These are phyloP conservation scores for Hericium erinaceus DNA, from an alignment of 768 basidiomycete genomes.

Conservation along the genomic window DNA sequence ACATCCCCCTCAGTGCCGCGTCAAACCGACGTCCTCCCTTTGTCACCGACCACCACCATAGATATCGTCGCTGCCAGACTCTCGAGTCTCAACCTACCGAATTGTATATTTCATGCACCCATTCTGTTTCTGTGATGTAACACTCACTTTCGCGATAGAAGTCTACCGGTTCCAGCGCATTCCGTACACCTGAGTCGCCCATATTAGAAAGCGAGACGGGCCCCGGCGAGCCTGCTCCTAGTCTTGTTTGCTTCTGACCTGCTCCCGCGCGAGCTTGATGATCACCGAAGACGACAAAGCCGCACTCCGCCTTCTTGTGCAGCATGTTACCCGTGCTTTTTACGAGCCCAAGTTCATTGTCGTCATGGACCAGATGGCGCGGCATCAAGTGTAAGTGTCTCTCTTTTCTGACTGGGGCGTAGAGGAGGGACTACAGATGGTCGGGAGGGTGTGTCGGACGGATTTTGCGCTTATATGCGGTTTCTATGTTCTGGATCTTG, in stretches of 20 bases:
- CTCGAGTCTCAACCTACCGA: background rate
- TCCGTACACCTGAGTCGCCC: background rate
- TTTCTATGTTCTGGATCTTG: conserved; percentile 16
- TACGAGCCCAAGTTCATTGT: conserved; percentile 91
- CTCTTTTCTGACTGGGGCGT: conserved; percentile 14
- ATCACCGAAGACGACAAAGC: conserved; percentile 71
- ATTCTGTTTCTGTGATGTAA: background rate
- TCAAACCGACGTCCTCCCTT: background rate
- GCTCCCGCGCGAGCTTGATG: conserved; percentile 7
- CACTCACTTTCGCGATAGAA: background rate
- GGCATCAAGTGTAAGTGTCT: conserved; percentile 86
- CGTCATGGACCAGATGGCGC: conserved; percentile 88
- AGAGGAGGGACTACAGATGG: conserved; percentile 11
- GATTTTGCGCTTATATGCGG: background rate
- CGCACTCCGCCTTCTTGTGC: conserved; percentile 77
- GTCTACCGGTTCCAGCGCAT: background rate
- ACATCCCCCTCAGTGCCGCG: too few species aligned
- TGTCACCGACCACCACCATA: background rate
- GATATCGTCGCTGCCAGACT: background rate
- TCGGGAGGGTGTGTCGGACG: background rate
- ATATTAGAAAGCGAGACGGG: background rate
- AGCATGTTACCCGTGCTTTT: conserved; percentile 88
- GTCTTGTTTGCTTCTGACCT: background rate
- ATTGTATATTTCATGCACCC: background rate
- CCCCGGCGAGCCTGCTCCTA: background rate